phyloP scores from a whole-genome alignment of 164 flowering plant genomes.

The Umbellularia californica region DNA sequence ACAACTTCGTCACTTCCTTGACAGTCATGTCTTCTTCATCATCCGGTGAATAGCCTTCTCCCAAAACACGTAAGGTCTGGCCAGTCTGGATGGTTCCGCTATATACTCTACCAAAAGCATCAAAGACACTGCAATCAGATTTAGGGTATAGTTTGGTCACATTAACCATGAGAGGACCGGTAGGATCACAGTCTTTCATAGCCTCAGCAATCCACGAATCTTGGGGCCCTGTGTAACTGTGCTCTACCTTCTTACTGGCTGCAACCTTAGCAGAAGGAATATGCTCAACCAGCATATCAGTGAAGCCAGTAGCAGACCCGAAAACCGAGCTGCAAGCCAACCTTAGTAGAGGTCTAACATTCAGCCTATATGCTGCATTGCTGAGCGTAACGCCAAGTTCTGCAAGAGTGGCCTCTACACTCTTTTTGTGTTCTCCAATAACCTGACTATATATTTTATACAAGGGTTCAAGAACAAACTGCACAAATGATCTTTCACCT shows the following conservation, averaged over 20 bases:
- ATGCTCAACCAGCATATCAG: conserved; percentile 95
- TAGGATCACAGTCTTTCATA: conserved; percentile 80
- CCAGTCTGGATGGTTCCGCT: conserved; percentile 91
- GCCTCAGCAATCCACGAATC: conserved; percentile 59
- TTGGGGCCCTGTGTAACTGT: conserved; percentile 80
- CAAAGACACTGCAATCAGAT: conserved; percentile 96
- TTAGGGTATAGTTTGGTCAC: conserved; percentile 95
- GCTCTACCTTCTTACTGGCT: conserved; percentile 77
- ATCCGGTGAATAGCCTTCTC: conserved; percentile 99
- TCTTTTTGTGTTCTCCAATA: conserved; percentile 95
- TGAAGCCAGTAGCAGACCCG: conserved; percentile 94
- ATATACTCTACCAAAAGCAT: conserved; percentile 97
- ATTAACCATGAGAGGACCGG: conserved; percentile 94
- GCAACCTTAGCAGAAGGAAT: conserved; percentile 92
- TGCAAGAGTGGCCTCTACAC: conserved; percentile 89
- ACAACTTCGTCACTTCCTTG: conserved; percentile 90
- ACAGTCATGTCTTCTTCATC: conserved; percentile 98
- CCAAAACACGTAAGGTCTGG: conserved; percentile 83
- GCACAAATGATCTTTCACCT: conserved; percentile 91
- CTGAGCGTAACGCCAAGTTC: conserved; percentile 94
- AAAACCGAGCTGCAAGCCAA: conserved; percentile 96
- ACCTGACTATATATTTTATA: conserved; percentile 97
- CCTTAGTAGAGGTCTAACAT: conserved; percentile 89
- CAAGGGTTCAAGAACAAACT: conserved; percentile 93
- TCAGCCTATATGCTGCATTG: conserved; percentile 84